A percentile compares a stretch with the other conserved stretches of the same genome.
phyloP scores from a whole-genome alignment of 2,329 filamentous ascomycete genomes.

The Trichophyton rubrum region DNA sequence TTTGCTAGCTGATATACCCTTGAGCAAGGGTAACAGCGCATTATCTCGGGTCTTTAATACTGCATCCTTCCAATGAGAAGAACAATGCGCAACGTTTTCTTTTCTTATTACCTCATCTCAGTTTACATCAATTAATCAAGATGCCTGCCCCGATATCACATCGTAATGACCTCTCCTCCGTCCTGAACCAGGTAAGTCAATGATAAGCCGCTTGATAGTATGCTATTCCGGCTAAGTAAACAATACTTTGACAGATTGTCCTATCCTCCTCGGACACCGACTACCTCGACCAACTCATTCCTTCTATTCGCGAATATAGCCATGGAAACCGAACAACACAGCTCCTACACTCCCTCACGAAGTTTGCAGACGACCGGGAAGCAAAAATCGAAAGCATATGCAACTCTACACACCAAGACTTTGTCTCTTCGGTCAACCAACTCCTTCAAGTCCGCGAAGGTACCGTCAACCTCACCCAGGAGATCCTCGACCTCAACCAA shows the following conservation, averaged over 20 bases:
- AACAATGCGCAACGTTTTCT: not conserved
- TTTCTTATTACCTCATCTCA: not conserved
- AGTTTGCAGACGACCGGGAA: slow-evolving; percentile 78
- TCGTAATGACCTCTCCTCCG: slow-evolving; percentile 27
- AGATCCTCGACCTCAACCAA: slow-evolving; percentile 85
- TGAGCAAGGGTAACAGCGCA: not conserved
- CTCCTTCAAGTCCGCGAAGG: slow-evolving; percentile 85
- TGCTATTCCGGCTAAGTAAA: not conserved
- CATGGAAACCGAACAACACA: slow-evolving; percentile 58
- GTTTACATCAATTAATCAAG: not conserved
- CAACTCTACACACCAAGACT: slow-evolving; percentile 92
- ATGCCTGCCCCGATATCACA: slow-evolving; percentile 27
- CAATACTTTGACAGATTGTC: slow-evolving; percentile 54
- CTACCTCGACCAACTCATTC: slow-evolving; percentile 90
- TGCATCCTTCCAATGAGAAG: not conserved
- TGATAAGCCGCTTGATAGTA: not conserved
- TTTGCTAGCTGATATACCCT: not conserved
- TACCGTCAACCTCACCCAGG: slow-evolving; percentile 73
- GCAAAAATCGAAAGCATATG: slow-evolving; percentile 88
- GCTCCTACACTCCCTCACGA: slow-evolving; percentile 64
- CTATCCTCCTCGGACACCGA: slow-evolving; percentile 83
- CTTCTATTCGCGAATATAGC: slow-evolving; percentile 81
- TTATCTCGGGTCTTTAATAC: not conserved
- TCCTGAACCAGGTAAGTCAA: slow-evolving; percentile 29
- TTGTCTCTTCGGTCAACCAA: slow-evolving; percentile 84